A percentile compares a stretch with the other conserved stretches of the same genome.
Evolutionary conservation across 345 rosid genomes (phyloP).

Genomic region (Anacardium occidentale): DNA sequence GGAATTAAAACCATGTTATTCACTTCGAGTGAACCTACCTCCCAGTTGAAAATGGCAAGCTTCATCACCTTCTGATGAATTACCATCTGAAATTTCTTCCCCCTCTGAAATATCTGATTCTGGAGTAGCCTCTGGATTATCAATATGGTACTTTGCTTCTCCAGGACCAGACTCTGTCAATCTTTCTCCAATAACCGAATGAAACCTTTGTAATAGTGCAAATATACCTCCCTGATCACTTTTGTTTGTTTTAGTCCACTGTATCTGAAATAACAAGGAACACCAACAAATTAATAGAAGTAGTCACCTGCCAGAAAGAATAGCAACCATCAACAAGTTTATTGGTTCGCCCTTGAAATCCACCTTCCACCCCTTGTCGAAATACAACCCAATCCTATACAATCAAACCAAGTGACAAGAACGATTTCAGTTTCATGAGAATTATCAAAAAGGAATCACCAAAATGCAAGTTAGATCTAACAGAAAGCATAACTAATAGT

Average conservation of each 20-base stretch:
- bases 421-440: background rate
- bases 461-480: background rate
- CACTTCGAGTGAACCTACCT: constrained; percentile 32
- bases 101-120: constrained; percentile 45
- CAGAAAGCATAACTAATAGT: constrained; percentile 8
- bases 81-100: constrained; percentile 32
- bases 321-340: constrained; percentile 97
- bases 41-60: constrained; percentile 29
- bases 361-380: constrained; percentile 95
- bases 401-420: background rate
- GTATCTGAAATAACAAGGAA: constrained; percentile 9
- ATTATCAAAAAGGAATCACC: constrained; percentile 2
- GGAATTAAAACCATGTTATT: background rate
- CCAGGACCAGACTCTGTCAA: constrained; percentile 24
- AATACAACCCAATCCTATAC: constrained; percentile 76
- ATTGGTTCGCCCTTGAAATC: constrained; percentile 98
- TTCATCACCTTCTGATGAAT: constrained; percentile 30
- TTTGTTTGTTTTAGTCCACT: constrained; percentile 8
- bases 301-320: constrained; percentile 95
- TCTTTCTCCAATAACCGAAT: constrained; percentile 24
- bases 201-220: constrained; percentile 59
- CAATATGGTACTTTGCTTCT: constrained; percentile 26
- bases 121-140: constrained; percentile 25
- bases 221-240: constrained; percentile 70
- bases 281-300: constrained; percentile 9